These are phyloP conservation scores for Colletotrichum lupini DNA, from an alignment of 2,329 filamentous ascomycete species.

Conservation along the genomic window DNA sequence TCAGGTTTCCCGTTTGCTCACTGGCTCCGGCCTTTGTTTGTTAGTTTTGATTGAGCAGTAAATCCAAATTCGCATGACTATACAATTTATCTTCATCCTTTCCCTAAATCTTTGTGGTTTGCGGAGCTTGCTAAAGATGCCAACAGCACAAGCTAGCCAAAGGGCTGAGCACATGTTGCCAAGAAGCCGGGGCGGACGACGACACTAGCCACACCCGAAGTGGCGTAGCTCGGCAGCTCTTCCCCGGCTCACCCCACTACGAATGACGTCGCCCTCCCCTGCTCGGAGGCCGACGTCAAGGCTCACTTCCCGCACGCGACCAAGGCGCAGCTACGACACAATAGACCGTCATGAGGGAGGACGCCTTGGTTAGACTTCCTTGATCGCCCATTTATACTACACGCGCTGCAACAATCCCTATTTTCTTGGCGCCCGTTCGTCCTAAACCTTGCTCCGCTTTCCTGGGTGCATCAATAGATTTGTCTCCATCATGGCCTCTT, in stretches of 20 bases:
- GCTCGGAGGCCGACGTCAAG: constrained; percentile 24
- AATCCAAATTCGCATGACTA: constrained; percentile 25
- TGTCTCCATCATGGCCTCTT: constrained; percentile 67
- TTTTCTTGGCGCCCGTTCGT: constrained; percentile 10
- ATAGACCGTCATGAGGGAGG: constrained; percentile 17
- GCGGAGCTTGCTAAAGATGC: background rate
- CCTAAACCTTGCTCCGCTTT: constrained; percentile 23
- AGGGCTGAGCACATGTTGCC: constrained; percentile 22
- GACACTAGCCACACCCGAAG: constrained; percentile 30
- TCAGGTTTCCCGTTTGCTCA: constrained; percentile 30
- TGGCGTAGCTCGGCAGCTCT: constrained; percentile 17
- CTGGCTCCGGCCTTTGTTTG: constrained; percentile 20
- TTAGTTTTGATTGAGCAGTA: constrained; percentile 31
- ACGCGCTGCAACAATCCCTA: constrained; percentile 19
- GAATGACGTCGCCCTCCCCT: constrained; percentile 27
- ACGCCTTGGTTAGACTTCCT: background rate
- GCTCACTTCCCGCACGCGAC: constrained; percentile 22
- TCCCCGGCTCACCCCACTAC: constrained; percentile 26
- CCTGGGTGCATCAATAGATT: constrained; percentile 10
- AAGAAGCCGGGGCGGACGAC: constrained; percentile 8
- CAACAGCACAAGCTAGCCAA: background rate
- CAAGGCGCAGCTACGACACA: constrained; percentile 19
- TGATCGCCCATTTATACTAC: constrained; percentile 9
- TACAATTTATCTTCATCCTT: background rate
- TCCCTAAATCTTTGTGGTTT: too few relatives aligned